Evolutionary conservation across 2,329 filamentous ascomycete species (phyloP).

Genomic region (Penicillium hesseltinei): DNA sequence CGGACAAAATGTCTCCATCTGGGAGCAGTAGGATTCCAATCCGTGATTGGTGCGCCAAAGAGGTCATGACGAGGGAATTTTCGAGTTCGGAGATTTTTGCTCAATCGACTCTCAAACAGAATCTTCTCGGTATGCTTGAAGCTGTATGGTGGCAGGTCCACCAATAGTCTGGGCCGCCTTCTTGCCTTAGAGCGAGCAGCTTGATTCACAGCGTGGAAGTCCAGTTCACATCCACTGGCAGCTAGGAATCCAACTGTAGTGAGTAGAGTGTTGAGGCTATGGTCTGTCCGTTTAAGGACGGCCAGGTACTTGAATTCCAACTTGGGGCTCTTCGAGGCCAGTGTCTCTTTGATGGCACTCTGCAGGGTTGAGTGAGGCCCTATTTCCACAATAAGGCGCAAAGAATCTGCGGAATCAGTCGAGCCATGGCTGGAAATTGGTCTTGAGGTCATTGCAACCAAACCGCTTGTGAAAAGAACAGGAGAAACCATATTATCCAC

Average conservation of each 20-base stretch:
- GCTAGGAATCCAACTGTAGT: constrained; percentile 22
- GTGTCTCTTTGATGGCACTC: constrained; percentile 30
- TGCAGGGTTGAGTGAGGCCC: constrained; percentile 34
- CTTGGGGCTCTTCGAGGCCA: constrained; percentile 4
- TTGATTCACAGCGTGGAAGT: constrained; percentile 27
- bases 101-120: constrained; percentile 30
- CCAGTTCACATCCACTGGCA: constrained; percentile 20
- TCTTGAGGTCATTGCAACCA: constrained; percentile 16
- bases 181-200: neutral
- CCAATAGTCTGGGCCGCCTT: constrained; percentile 15
- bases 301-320: constrained; percentile 23
- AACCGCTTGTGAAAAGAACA: constrained; percentile 27
- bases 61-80: constrained; percentile 31
- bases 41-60: constrained; percentile 30
- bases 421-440: neutral
- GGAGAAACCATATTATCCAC: constrained; percentile 34
- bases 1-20: constrained; percentile 33
- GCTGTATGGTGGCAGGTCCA: constrained; percentile 29
- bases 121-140: constrained; percentile 29
- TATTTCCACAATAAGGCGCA: constrained; percentile 30
- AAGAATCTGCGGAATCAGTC: neutral
- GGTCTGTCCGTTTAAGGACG: constrained; percentile 26
- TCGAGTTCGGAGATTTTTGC: constrained; percentile 26
- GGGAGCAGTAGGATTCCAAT: constrained; percentile 28
- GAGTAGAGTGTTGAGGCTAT: constrained; percentile 19